A percentile compares a stretch with the other conserved stretches of the same genome.
Conservation (phyloP, 1,284 basidiomycete species). For the Schizopora paradoxa region DNA sequence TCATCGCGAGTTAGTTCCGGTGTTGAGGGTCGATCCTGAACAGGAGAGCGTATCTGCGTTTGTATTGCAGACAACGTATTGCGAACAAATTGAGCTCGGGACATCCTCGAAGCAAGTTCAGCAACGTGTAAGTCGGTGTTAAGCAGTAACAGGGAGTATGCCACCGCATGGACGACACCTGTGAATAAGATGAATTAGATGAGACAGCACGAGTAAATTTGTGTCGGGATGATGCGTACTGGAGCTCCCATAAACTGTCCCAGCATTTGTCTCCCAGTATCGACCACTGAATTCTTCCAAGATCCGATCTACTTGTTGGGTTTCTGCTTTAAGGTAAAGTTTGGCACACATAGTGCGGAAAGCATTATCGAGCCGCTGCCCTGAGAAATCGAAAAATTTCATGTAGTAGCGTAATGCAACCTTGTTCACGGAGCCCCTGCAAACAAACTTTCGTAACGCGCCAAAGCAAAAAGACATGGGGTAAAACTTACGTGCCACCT, state of each 20-base stretch:
- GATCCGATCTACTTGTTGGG: conserved; percentile 96
- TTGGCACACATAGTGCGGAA: conserved; percentile 89
- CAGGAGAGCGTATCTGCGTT: conserved; percentile 55
- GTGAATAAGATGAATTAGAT: conserved; percentile 10
- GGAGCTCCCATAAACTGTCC: conserved; percentile 72
- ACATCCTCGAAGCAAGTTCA: conserved; percentile 87
- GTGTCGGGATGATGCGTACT: conserved; percentile 44
- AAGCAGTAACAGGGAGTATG: conserved; percentile 89
- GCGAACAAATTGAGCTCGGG: conserved; percentile 85
- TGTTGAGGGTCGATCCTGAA: conserved; percentile 41
- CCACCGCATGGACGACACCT: conserved; percentile 90
- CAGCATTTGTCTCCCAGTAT: conserved; percentile 89
- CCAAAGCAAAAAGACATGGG: conserved; percentile 1
- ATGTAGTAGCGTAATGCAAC: conserved; percentile 78
- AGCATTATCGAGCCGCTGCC: conserved; percentile 79
- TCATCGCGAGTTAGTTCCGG: conserved; percentile 68
- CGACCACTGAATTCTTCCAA: conserved; percentile 85
- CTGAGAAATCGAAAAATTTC: conserved; percentile 84
- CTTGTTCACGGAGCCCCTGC: conserved; percentile 72
- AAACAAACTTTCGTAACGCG: conserved; percentile 13
- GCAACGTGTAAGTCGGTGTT: conserved; percentile 98
- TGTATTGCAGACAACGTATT: conserved; percentile 88
- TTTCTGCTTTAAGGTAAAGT: conserved; percentile 91
- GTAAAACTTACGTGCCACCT: conserved; percentile 71
- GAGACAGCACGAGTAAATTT: no score